A percentile compares a stretch with the other conserved stretches of the same genome.
phyloP scores from a whole-genome alignment of 768 basidiomycete genomes.

The Lanmaoa rubissima region DNA sequence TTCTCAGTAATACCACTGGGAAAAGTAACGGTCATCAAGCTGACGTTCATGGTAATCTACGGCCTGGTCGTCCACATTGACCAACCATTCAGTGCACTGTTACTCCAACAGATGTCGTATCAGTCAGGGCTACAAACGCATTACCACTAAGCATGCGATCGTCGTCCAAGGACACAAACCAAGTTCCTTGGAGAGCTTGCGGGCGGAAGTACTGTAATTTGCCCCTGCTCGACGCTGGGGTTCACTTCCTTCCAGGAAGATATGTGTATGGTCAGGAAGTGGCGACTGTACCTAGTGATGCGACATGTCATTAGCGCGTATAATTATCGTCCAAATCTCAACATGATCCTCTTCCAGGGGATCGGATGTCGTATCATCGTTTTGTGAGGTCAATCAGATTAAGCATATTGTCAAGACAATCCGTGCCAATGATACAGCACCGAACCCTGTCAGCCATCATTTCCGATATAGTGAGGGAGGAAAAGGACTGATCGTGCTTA shows the following conservation, averaged over 20 bases:
- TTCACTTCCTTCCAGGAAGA: background rate
- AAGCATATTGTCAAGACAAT: slow-evolving; percentile 25
- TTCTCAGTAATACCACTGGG: too few species aligned
- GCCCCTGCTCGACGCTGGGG: background rate
- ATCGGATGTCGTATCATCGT: background rate
- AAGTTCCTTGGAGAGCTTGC: background rate
- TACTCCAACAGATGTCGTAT: too few species aligned
- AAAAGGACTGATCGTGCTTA: slow-evolving; percentile 26
- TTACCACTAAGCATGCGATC: background rate
- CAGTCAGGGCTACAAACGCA: too few species aligned
- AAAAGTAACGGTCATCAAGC: too few species aligned
- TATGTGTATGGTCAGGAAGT: too few species aligned
- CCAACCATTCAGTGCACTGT: too few species aligned
- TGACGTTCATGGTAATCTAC: too few species aligned
- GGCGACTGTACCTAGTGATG: background rate
- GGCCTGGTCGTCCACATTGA: too few species aligned
- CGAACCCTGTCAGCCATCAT: slow-evolving; percentile 44
- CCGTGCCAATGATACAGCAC: slow-evolving; percentile 75
- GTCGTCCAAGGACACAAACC: background rate
- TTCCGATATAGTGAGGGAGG: background rate
- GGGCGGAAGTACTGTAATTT: too few species aligned
- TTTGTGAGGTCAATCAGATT: background rate
- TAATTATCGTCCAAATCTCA: background rate
- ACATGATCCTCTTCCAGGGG: background rate
- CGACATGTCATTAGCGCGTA: background rate